These are phyloP conservation scores for Aspergillus ochraceoroseus DNA, from an alignment of 2,329 filamentous ascomycete species.

Conservation along the genomic window DNA sequence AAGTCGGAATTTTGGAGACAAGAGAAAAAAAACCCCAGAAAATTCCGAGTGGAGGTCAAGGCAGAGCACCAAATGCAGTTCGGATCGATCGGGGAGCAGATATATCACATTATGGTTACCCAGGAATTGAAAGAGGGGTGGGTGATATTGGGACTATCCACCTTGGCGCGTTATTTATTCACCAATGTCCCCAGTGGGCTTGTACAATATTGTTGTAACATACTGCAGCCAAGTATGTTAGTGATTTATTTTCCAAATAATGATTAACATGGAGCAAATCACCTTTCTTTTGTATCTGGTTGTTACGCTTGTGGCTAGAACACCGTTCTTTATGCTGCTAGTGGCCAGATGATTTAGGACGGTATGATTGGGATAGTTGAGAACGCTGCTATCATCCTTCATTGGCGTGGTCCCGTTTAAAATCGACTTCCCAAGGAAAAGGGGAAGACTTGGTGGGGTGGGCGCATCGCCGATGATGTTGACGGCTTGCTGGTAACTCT, in stretches of 20 bases:
- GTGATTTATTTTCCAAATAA: constrained; percentile 1
- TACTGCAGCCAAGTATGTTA: constrained; percentile 57
- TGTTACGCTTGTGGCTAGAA: constrained; percentile 90
- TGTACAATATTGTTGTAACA: constrained; percentile 96
- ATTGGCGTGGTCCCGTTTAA: constrained; percentile 84
- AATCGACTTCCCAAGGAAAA: constrained; percentile 91
- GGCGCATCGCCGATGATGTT: constrained; percentile 73
- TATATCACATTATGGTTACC: no score
- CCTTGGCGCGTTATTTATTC: constrained; percentile 23
- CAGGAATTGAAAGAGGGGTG: background rate
- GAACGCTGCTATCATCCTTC: constrained; percentile 96
- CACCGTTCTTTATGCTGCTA: constrained; percentile 95
- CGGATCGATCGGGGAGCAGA: no score
- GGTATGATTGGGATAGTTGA: constrained; percentile 96
- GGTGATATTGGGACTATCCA: background rate
- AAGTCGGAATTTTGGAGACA: no score
- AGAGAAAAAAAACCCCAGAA: no score
- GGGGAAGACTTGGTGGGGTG: constrained; percentile 75
- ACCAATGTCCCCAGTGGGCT: constrained; percentile 59
- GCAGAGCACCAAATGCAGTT: no score
- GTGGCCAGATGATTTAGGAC: constrained; percentile 94
- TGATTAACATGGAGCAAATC: constrained; percentile 12
- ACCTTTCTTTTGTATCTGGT: constrained; percentile 93
- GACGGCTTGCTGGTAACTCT: constrained; percentile 67
- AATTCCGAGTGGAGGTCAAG: no score